Evolutionary conservation across 225 moss, liverwort and hornwort genomes (phyloP).

Genomic region (Ulota crispa): DNA sequence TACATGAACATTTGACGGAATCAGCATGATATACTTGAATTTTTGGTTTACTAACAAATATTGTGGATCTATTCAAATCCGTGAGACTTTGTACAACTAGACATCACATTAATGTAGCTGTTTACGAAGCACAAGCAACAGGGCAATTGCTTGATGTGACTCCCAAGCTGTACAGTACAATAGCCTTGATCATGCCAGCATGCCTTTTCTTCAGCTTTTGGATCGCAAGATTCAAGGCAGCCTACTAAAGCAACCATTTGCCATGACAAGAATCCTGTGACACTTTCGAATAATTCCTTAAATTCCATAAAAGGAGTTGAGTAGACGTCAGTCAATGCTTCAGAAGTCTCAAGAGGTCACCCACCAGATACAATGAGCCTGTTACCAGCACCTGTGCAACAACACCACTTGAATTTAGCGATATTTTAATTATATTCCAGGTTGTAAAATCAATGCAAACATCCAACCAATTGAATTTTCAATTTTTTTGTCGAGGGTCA

Average conservation of each 20-base stretch:
- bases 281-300: background rate
- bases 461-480: background rate
- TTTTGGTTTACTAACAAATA: no score
- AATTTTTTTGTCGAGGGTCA: background rate
- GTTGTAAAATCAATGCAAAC: background rate
- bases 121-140: conserved; percentile 8
- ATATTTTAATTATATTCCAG: background rate
- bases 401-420: conserved; percentile 9
- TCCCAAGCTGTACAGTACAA: background rate
- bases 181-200: background rate
- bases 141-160: conserved; percentile 24
- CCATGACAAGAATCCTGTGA: background rate
- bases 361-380: conserved; percentile 90
- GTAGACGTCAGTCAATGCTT: conserved; percentile 72
- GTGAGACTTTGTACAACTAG: background rate
- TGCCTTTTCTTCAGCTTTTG: background rate
- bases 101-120: background rate
- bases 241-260: background rate
- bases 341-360: conserved; percentile 79
- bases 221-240: background rate
- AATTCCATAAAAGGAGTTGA: background rate
- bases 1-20: no score
- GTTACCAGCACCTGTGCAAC: conserved; percentile 86
- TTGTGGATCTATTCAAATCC: no score
- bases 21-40: no score